Conservation (phyloP, 2,329 filamentous ascomycete genomes). For the Fusarium sp. region DNA sequence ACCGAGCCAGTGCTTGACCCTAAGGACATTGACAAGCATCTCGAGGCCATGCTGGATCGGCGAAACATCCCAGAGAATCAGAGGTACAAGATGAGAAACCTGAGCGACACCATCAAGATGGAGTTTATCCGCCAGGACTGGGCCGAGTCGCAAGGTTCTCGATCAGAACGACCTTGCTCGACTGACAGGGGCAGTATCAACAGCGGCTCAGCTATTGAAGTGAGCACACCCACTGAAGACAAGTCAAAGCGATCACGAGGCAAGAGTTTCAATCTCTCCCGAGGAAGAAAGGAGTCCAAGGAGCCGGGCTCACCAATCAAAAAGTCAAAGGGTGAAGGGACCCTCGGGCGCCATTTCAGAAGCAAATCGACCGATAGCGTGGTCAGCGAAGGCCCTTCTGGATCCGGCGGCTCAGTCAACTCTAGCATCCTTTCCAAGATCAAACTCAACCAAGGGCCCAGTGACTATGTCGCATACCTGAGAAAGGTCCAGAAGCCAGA, state of each 20-base stretch:
- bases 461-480: conserved; percentile 88
- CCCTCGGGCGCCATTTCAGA: conserved; percentile 71
- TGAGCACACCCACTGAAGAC: conserved; percentile 56
- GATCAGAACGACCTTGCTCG: conserved; percentile 57
- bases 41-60: conserved; percentile 77
- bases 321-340: conserved; percentile 75
- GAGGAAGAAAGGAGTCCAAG: conserved; percentile 69
- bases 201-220: conserved; percentile 50
- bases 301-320: conserved; percentile 76
- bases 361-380: conserved; percentile 80
- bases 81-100: conserved; percentile 91
- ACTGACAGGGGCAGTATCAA: conserved; percentile 55
- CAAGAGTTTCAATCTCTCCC: conserved; percentile 79
- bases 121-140: conserved; percentile 94
- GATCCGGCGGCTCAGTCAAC: conserved; percentile 63
- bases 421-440: conserved; percentile 73
- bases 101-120: conserved; percentile 91
- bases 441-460: conserved; percentile 78
- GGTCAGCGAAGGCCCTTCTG: conserved; percentile 67
- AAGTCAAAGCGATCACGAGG: conserved; percentile 62
- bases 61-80: conserved; percentile 95
- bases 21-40: conserved; percentile 66
- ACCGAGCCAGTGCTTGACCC: conserved; percentile 65
- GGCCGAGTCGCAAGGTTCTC: conserved; percentile 70
- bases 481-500: conserved; percentile 84